Conservation (phyloP, 2,329 filamentous ascomycete genomes). For the Huntiella savannae region DNA sequence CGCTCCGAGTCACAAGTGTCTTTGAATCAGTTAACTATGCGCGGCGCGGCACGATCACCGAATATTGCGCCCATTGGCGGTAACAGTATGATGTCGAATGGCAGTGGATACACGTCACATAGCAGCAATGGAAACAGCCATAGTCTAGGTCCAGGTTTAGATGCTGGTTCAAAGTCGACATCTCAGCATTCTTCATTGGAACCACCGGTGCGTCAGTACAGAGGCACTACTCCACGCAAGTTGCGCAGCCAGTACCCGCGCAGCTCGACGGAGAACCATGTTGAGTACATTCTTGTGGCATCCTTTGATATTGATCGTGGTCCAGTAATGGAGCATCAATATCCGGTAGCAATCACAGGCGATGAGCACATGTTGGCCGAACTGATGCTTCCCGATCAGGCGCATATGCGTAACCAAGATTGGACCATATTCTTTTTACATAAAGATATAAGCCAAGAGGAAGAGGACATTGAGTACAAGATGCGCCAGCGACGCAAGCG, state of each 20-base stretch:
- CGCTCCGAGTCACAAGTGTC: slow-evolving; percentile 40
- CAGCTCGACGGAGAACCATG: slow-evolving; percentile 70
- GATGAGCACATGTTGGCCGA: slow-evolving; percentile 97
- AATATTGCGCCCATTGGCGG: slow-evolving; percentile 23
- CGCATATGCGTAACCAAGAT: slow-evolving; percentile 83
- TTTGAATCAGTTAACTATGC: slow-evolving; percentile 13
- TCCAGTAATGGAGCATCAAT: slow-evolving; percentile 96
- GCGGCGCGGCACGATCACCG: slow-evolving; percentile 28
- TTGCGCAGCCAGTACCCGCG: slow-evolving; percentile 58
- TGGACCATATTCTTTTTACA: slow-evolving; percentile 99
- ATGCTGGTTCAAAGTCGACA: slow-evolving; percentile 15
- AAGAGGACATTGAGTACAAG: slow-evolving; percentile 56
- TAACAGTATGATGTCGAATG: slow-evolving; percentile 18
- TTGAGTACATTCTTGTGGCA: slow-evolving; percentile 94
- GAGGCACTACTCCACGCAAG: slow-evolving; percentile 32
- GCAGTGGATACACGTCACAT: background rate
- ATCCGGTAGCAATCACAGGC: slow-evolving; percentile 81
- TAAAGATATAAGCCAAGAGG: slow-evolving; percentile 73
- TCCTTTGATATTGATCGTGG: slow-evolving; percentile 95
- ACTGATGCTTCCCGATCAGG: slow-evolving; percentile 94
- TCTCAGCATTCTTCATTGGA: slow-evolving; percentile 40
- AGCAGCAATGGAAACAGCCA: slow-evolving; percentile 5
- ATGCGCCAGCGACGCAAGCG: slow-evolving; percentile 33
- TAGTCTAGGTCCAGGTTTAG: background rate
- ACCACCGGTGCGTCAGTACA: slow-evolving; percentile 25